These are phyloP conservation scores for Debaryomyces hansenii DNA, from an alignment of 805 yeast genomes.

Conservation along the genomic window DNA sequence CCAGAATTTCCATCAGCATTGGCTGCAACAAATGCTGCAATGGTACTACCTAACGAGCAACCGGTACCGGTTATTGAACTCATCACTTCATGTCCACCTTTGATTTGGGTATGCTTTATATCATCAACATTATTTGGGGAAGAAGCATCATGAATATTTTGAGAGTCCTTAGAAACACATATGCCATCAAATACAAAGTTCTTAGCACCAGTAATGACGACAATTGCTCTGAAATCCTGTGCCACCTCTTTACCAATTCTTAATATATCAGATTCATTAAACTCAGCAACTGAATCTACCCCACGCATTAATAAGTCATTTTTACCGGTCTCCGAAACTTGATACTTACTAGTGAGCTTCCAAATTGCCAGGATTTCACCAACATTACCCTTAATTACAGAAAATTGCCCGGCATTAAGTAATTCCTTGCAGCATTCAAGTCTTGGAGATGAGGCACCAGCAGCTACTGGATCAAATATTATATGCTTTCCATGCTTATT, in stretches of 20 bases:
- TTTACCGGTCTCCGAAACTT: conserved; percentile 14
- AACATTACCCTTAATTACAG: conserved; percentile 80
- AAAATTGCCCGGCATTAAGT: conserved; percentile 55
- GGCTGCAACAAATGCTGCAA: conserved; percentile 59
- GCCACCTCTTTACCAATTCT: conserved; percentile 52
- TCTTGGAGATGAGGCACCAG: conserved; percentile 74
- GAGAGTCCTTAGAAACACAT: background rate
- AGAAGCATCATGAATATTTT: conserved; percentile 12
- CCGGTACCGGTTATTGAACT: conserved; percentile 79
- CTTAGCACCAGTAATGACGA: conserved; percentile 66
- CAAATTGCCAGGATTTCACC: conserved; percentile 76
- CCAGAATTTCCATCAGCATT: conserved; percentile 22
- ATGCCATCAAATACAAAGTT: conserved; percentile 27
- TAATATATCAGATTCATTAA: conserved; percentile 24
- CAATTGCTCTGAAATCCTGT: conserved; percentile 50
- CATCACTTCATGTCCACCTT: conserved; percentile 66
- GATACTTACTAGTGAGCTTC: conserved; percentile 25
- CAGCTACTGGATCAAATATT: conserved; percentile 91
- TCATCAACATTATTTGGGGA: conserved; percentile 6
- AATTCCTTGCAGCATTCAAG: conserved; percentile 46
- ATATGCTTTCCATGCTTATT: conserved; percentile 58
- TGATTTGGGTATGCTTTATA: conserved; percentile 23
- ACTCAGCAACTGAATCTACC: conserved; percentile 53
- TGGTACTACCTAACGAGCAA: conserved; percentile 74
- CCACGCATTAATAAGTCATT: conserved; percentile 58